phyloP scores from a whole-genome alignment of 768 basidiomycete genomes.

The Podaxis carcinomalis region DNA sequence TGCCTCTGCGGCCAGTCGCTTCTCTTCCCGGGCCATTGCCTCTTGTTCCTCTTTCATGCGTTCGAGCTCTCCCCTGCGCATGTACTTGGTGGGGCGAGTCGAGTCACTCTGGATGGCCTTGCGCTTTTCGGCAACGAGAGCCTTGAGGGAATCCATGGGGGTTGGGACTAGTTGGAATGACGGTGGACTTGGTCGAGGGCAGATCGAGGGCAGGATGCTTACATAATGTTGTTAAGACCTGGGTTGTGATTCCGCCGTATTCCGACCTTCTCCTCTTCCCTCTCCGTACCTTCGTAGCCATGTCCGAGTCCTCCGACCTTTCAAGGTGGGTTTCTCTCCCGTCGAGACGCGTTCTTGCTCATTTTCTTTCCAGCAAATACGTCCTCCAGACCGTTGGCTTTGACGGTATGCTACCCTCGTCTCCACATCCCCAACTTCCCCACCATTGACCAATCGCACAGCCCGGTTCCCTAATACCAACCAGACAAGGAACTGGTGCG shows the following conservation, averaged over 20 bases:
- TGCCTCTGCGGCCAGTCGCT: slow-evolving; percentile 26
- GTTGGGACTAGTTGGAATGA: slow-evolving; percentile 10
- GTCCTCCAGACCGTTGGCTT: slow-evolving; percentile 94
- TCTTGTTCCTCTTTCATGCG: slow-evolving; percentile 52
- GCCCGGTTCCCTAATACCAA: slow-evolving; percentile 89
- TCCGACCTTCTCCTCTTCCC: slow-evolving; percentile 24
- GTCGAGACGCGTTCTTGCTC: background rate
- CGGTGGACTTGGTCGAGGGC: slow-evolving; percentile 9
- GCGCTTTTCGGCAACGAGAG: slow-evolving; percentile 85
- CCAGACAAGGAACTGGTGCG: slow-evolving; percentile 95
- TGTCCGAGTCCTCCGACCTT: slow-evolving; percentile 33
- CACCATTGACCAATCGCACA: slow-evolving; percentile 24
- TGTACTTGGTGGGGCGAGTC: slow-evolving; percentile 74
- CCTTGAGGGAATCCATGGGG: slow-evolving; percentile 85
- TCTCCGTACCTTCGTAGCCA: background rate
- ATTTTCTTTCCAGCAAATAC: slow-evolving; percentile 57
- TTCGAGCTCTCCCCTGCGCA: slow-evolving; percentile 90
- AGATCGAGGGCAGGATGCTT: slow-evolving; percentile 17
- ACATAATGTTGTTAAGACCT: slow-evolving; percentile 29
- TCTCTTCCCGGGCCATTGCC: slow-evolving; percentile 32
- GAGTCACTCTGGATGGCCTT: slow-evolving; percentile 59
- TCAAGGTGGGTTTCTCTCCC: slow-evolving; percentile 40
- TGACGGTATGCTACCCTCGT: slow-evolving; percentile 54
- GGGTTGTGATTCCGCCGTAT: slow-evolving; percentile 33
- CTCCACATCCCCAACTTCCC: background rate